phyloP scores from a whole-genome alignment of 495 filamentous ascomycete genomes.

The Penicillium salamii region DNA sequence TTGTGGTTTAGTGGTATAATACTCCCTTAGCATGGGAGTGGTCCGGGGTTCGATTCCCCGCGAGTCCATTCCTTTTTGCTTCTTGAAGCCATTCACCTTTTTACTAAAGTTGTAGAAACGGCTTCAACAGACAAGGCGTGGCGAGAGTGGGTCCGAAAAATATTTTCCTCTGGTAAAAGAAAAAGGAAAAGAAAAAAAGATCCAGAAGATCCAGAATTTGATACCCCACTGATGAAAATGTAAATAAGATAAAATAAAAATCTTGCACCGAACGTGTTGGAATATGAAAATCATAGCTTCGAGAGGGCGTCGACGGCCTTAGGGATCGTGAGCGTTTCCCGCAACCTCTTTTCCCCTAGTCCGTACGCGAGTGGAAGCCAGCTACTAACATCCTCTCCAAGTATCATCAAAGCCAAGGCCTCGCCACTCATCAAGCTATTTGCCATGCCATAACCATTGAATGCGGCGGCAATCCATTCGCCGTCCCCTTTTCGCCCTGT shows the following conservation, averaged over 20 bases:
- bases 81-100: background rate
- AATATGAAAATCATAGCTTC: constrained; percentile 12
- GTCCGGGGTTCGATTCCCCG: constrained; percentile 52
- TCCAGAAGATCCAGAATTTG: no score
- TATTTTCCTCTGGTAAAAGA: background rate
- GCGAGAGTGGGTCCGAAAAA: constrained; percentile 1
- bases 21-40: constrained; percentile 40
- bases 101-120: background rate
- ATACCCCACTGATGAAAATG: no score
- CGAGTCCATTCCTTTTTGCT: constrained; percentile 16
- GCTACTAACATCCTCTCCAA: constrained; percentile 8
- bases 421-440: constrained; percentile 67
- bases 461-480: constrained; percentile 60
- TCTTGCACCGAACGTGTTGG: background rate
- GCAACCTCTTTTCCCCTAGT: constrained; percentile 20
- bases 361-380: constrained; percentile 26
- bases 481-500: constrained; percentile 35
- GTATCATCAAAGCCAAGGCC: constrained; percentile 50
- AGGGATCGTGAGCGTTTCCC: constrained; percentile 11
- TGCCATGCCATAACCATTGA: constrained; percentile 82
- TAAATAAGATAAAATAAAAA: background rate
- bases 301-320: constrained; percentile 14
- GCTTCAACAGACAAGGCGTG: no score
- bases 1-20: constrained; percentile 35
- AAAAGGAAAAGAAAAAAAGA: no score